These are phyloP conservation scores for Imleria badia DNA, from an alignment of 768 basidiomycete species.

Conservation along the genomic window DNA sequence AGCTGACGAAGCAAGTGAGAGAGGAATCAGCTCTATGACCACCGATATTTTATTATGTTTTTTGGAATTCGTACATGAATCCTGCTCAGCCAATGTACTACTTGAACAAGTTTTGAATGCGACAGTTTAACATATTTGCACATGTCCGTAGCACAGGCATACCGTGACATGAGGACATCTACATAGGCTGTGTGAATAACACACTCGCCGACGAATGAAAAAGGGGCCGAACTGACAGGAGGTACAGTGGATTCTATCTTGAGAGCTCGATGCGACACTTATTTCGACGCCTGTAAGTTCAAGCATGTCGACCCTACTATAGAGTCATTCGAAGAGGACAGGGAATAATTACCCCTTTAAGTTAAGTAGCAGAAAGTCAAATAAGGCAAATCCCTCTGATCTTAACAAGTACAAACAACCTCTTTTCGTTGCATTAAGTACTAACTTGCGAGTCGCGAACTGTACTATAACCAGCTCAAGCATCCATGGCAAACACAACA, in stretches of 20 bases:
- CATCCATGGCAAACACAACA: conserved; percentile 89
- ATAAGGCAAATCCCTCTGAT: conserved; percentile 29
- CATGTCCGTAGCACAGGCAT: no score
- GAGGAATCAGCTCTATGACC: background rate
- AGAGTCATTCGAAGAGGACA: no score
- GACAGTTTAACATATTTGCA: no score
- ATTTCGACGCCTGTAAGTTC: no score
- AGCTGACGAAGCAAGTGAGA: background rate
- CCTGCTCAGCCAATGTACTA: background rate
- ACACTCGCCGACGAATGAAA: no score
- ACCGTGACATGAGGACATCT: no score
- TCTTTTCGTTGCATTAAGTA: no score
- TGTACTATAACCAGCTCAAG: background rate
- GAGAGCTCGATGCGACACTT: no score
- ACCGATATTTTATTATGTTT: background rate
- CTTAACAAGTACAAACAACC: conserved; percentile 27
- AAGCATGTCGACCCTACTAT: no score
- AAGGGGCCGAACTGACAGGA: background rate
- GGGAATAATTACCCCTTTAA: background rate
- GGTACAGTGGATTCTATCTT: no score
- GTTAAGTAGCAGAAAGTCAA: conserved; percentile 10
- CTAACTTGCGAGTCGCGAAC: no score
- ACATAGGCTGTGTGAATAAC: no score
- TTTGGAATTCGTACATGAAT: background rate
- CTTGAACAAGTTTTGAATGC: background rate